Conservation (phyloP, 345 rosid species). For the Kernera saxatilis region DNA sequence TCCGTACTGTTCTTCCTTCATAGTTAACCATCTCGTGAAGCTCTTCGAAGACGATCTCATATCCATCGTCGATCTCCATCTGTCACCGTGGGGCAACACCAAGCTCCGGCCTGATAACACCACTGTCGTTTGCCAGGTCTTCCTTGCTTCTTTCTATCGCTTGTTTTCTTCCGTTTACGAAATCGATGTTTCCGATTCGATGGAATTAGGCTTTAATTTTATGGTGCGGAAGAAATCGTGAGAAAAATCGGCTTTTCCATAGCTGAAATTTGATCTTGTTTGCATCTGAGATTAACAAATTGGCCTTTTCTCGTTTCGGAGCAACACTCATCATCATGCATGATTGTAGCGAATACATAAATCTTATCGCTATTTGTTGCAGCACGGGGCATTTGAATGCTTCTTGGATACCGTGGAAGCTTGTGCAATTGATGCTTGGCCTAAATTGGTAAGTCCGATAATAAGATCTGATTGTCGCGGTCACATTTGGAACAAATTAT, state of each 20-base stretch:
- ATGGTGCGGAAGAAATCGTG: background rate
- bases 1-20: conserved; percentile 67
- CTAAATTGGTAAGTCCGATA: conserved; percentile 46
- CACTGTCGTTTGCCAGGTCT: conserved; percentile 76
- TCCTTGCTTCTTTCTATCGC: background rate
- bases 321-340: background rate
- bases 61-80: conserved; percentile 63
- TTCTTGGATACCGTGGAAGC: conserved; percentile 82
- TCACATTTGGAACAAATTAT: background rate
- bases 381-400: conserved; percentile 88
- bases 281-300: background rate
- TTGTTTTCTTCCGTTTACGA: background rate
- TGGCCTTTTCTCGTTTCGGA: background rate
- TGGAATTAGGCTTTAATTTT: background rate
- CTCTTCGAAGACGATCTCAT: conserved; percentile 54
- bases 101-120: conserved; percentile 40
- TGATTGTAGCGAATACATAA: background rate
- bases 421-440: conserved; percentile 77
- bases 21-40: conserved; percentile 45
- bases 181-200: background rate
- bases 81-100: conserved; percentile 84
- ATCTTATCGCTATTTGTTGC: conserved; percentile 27
- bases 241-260: background rate
- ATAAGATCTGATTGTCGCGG: background rate
- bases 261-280: background rate